Percentiles rank a stretch among this genome's conserved stretches.
Conservation (phyloP, 768 basidiomycete genomes). For the Trametes cingulata region DNA sequence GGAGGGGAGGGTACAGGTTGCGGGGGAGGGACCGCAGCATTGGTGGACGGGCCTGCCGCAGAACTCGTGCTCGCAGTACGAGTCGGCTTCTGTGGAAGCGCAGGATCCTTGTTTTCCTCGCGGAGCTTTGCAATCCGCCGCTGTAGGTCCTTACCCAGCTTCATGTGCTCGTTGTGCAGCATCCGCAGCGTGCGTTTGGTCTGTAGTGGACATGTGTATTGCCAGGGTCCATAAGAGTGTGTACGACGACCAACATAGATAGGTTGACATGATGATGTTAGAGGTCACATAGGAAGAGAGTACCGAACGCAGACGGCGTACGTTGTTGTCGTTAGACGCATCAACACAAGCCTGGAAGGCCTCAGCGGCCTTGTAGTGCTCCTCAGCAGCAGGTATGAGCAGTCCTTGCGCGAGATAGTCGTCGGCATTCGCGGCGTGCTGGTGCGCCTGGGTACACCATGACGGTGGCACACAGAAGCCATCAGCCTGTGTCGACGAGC, state of each 20-base stretch:
- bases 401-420: conserved; percentile 67
- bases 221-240: not conserved
- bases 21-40: conserved; percentile 23
- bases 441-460: conserved; percentile 63
- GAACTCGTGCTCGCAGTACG: conserved; percentile 26
- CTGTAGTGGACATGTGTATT: conserved; percentile 37
- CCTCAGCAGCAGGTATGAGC: conserved; percentile 69
- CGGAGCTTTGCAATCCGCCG: conserved; percentile 69
- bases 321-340: conserved; percentile 71
- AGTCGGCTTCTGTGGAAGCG: conserved; percentile 61
- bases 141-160: conserved; percentile 69
- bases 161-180: conserved; percentile 73
- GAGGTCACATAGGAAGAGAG: not conserved
- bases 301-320: conserved; percentile 34
- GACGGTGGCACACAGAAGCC: not conserved
- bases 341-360: conserved; percentile 75
- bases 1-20: conserved; percentile 44
- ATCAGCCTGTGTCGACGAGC: conserved; percentile 7
- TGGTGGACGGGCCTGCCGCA: conserved; percentile 19
- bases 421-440: conserved; percentile 80
- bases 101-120: conserved; percentile 77
- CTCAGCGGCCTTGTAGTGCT: conserved; percentile 75
- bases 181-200: conserved; percentile 76
- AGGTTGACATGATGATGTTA: not conserved
- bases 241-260: not conserved